Evolutionary conservation across 2,329 filamentous ascomycete genomes (phyloP).

Genomic region (Colletotrichum abscissum): DNA sequence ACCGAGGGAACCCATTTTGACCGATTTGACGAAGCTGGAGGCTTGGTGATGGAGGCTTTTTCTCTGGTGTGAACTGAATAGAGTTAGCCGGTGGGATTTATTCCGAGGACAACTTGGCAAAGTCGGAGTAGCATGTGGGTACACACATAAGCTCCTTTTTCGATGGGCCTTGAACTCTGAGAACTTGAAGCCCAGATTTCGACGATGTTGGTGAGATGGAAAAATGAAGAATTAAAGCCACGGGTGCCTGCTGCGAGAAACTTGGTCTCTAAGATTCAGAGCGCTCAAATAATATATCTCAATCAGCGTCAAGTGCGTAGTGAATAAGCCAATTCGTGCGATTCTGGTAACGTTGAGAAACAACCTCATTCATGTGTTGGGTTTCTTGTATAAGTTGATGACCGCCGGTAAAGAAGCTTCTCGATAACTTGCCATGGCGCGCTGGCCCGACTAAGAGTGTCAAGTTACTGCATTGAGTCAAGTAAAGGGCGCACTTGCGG

Average conservation of each 20-base stretch:
- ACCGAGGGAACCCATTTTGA: constrained; percentile 54
- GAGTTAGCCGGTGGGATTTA: neutral
- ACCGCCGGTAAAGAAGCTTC: neutral
- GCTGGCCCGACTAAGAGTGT: neutral
- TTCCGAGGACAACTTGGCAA: neutral
- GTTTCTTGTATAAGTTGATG: neutral
- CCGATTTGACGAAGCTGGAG: too few species aligned
- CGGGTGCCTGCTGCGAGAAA: neutral
- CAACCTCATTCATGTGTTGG: neutral
- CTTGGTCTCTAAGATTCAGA: neutral
- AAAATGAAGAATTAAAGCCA: neutral
- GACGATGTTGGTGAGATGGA: neutral
- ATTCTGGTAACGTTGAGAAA: too few species aligned
- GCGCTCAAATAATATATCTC: neutral
- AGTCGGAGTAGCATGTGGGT: neutral
- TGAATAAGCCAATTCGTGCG: too few species aligned
- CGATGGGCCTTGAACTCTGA: neutral
- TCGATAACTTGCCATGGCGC: neutral
- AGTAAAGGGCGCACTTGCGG: neutral
- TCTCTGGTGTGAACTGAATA: neutral
- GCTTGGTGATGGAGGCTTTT: neutral
- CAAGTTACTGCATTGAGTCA: neutral
- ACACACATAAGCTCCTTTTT: neutral
- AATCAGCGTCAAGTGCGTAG: neutral
- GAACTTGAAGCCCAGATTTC: neutral